Conservation (phyloP, 176 grass and related monocot species). For the Chrysopogon serrulatus region DNA sequence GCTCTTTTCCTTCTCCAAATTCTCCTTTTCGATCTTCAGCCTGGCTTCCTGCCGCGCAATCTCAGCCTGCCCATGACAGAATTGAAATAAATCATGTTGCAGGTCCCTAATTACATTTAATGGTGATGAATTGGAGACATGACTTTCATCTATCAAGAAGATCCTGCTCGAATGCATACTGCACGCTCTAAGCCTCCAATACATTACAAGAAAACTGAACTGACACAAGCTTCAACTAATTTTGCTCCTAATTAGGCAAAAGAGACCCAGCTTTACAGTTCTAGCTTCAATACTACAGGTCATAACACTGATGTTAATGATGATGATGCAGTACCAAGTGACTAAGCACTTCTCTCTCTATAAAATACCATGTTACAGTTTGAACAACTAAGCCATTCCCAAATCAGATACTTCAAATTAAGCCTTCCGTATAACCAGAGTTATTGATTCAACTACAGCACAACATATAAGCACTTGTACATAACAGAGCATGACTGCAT, state of each 20-base stretch:
- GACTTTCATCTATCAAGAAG: not conserved
- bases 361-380: not conserved
- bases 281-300: not conserved
- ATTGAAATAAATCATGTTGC: not conserved
- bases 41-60: slow-evolving; percentile 95
- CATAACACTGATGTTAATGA: not conserved
- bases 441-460: not conserved
- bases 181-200: not conserved
- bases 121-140: not conserved
- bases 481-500: not conserved
- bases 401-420: not conserved
- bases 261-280: not conserved
- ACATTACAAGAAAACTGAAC: slow-evolving; percentile 2
- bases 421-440: not conserved
- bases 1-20: slow-evolving; percentile 96
- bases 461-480: not conserved
- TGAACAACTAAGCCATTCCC: not conserved
- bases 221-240: not conserved
- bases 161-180: not conserved
- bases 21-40: slow-evolving; percentile 93
- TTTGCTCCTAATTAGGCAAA: not conserved
- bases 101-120: not conserved
- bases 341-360: not conserved
- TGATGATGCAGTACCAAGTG: not conserved
- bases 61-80: slow-evolving; percentile 55